These are phyloP conservation scores for Helichrysum umbraculigerum DNA, from an alignment of 129 eudicot species.

Conservation along the genomic window DNA sequence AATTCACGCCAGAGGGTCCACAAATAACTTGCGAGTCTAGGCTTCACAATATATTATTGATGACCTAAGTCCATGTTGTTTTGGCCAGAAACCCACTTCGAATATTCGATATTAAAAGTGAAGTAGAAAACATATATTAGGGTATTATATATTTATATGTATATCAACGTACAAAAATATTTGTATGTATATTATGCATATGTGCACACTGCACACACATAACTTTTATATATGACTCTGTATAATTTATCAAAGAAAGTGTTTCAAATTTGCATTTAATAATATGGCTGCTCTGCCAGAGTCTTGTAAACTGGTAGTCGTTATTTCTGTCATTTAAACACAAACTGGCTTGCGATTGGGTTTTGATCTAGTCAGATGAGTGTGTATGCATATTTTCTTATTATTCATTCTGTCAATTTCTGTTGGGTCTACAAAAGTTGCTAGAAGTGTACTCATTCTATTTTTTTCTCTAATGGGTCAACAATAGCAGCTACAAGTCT, in stretches of 20 bases:
- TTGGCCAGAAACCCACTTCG: neutral
- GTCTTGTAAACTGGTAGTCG: neutral
- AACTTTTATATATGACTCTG: neutral
- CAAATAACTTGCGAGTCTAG: neutral
- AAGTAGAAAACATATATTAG: neutral
- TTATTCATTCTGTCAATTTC: constrained; percentile 13
- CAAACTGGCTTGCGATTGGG: constrained; percentile 15
- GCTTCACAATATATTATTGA: neutral
- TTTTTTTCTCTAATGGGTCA: constrained; percentile 19
- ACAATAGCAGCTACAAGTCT: constrained; percentile 27
- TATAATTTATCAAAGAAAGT: neutral
- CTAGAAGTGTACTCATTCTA: constrained; percentile 6
- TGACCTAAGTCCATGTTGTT: neutral
- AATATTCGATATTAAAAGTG: neutral
- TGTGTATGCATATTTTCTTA: constrained; percentile 3
- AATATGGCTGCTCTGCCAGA: neutral
- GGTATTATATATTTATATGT: too few relatives aligned
- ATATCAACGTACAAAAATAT: too few relatives aligned
- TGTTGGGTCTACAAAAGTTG: constrained; percentile 29
- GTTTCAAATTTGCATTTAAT: neutral
- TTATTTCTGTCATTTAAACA: constrained; percentile 13
- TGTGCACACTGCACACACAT: neutral
- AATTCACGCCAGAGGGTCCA: neutral
- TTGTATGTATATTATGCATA: neutral
- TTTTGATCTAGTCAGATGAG: constrained; percentile 17